A percentile compares a stretch with the other conserved stretches of the same genome.
Conservation (phyloP, 495 filamentous ascomycete genomes). For the Lasiosphaeria miniovina region DNA sequence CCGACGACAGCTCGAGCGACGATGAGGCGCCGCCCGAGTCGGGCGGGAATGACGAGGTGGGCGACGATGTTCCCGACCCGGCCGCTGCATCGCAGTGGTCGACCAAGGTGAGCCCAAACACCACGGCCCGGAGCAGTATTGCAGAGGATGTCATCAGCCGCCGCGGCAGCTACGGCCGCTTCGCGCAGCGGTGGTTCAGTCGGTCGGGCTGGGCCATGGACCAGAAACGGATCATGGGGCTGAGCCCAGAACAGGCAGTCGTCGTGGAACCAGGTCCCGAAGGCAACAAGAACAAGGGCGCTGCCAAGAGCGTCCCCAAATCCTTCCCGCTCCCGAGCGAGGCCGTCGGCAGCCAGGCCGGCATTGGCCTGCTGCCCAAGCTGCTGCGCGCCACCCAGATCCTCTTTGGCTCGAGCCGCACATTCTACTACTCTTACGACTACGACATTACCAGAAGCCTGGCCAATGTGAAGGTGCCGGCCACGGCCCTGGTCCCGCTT, state of each 20-base stretch:
- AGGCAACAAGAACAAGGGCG: constrained; percentile 13
- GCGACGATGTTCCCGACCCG: constrained; percentile 23
- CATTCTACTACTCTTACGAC: constrained; percentile 93
- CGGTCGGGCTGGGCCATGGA: constrained; percentile 70
- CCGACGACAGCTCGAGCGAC: constrained; percentile 28
- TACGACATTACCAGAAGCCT: constrained; percentile 76
- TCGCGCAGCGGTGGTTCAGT: constrained; percentile 87
- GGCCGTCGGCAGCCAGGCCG: constrained; percentile 31
- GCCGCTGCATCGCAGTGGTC: constrained; percentile 20
- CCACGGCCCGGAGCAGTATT: constrained; percentile 49
- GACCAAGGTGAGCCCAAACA: constrained; percentile 39
- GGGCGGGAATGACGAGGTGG: constrained; percentile 24
- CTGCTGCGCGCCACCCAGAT: constrained; percentile 77
- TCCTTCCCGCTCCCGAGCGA: constrained; percentile 27
- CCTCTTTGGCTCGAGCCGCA: constrained; percentile 70
- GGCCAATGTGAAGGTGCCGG: constrained; percentile 37
- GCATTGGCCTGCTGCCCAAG: constrained; percentile 69
- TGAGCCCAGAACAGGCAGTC: constrained; percentile 40
- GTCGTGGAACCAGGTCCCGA: not conserved
- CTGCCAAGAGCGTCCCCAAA: constrained; percentile 17
- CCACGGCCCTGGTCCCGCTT: constrained; percentile 52
- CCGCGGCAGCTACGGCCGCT: constrained; percentile 77
- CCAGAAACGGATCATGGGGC: constrained; percentile 54
- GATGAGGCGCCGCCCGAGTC: constrained; percentile 35
- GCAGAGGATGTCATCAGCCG: constrained; percentile 80